These are phyloP conservation scores for Podochytrium sp. DNA, from an alignment of 192 early-diverging fungal species.

Conservation along the genomic window DNA sequence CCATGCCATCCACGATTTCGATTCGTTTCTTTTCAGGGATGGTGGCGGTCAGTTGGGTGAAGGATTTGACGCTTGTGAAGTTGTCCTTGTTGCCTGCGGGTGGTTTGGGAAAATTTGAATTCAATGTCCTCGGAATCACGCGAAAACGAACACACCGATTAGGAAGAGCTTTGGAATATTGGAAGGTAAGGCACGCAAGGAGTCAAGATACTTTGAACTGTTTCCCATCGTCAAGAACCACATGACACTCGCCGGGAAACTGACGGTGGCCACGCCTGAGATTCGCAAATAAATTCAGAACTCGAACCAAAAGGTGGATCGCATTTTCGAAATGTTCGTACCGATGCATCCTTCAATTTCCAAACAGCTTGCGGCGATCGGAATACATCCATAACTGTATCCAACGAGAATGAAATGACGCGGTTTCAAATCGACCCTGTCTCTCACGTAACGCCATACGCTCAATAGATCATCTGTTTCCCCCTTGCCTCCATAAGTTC, in stretches of 20 bases:
- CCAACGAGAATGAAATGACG: constrained; percentile 13
- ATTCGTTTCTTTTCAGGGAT: background rate
- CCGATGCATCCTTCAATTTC: constrained; percentile 31
- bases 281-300: background rate
- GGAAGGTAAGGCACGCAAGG: background rate
- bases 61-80: constrained; percentile 16
- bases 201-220: constrained; percentile 8
- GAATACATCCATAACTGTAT: constrained; percentile 27
- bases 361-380: background rate
- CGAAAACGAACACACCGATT: background rate
- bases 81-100: constrained; percentile 18
- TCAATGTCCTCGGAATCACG: no score
- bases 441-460: constrained; percentile 23
- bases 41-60: background rate
- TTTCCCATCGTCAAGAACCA: constrained; percentile 28
- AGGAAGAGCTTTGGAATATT: constrained; percentile 13
- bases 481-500: constrained; percentile 22
- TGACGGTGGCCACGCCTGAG: constrained; percentile 17
- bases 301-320: background rate
- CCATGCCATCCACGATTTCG: constrained; percentile 1
- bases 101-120: background rate
- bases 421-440: constrained; percentile 8
- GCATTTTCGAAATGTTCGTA: background rate
- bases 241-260: constrained; percentile 28
- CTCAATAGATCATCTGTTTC: constrained; percentile 29